Evolutionary conservation across 176 grass and related monocot genomes (phyloP).

Genomic region (Coix lacrymajobi): DNA sequence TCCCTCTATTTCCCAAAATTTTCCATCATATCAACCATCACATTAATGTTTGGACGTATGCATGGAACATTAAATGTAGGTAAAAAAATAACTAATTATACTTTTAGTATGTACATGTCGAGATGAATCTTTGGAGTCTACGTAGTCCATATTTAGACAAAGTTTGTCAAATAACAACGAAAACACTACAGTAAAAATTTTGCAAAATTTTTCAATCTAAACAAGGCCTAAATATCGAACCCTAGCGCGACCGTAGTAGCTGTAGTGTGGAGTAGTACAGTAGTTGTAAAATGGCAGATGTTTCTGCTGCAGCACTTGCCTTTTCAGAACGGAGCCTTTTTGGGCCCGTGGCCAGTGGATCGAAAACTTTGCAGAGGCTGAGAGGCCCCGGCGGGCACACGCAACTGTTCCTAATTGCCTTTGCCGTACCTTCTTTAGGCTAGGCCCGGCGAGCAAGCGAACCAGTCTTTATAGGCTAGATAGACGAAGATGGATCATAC

Average conservation of each 20-base stretch:
- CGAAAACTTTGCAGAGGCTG: constrained; percentile 33
- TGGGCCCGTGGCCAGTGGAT: constrained; percentile 12
- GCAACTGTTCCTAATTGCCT: constrained; percentile 18
- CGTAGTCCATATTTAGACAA: no score
- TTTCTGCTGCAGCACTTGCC: neutral
- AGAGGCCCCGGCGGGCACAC: no score
- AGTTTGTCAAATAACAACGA: no score
- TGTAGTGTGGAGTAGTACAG: neutral
- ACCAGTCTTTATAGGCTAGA: neutral
- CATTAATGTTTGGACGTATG: no score
- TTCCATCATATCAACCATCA: no score
- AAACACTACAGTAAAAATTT: no score
- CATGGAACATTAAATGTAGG: no score
- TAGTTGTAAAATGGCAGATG: constrained; percentile 15
- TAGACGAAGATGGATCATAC: neutral
- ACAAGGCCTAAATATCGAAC: neutral
- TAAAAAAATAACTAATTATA: no score
- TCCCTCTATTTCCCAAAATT: no score
- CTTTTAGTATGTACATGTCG: no score
- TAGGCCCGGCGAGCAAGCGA: neutral
- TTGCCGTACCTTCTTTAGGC: constrained; percentile 23
- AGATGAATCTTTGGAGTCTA: no score
- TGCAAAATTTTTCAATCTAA: no score
- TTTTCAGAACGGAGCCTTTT: constrained; percentile 25
- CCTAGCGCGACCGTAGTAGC: neutral